Conservation (phyloP, 2,329 filamentous ascomycete species). For the Stagonosporopsis chrysanthemi region DNA sequence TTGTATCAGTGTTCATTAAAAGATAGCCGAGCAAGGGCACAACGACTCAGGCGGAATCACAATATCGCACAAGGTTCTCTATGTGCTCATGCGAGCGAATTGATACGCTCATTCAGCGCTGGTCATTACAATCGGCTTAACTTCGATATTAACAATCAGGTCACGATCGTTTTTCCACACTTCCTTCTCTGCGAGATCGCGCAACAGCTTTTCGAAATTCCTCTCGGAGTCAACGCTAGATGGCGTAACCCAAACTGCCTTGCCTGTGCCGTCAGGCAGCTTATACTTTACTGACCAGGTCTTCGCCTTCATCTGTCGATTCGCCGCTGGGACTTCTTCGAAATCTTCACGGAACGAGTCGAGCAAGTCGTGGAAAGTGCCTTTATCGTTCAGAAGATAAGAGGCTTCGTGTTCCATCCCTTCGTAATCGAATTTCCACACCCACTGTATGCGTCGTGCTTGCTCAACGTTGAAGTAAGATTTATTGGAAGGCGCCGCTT, state of each 20-base stretch:
- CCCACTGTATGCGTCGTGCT: neutral
- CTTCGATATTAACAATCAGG: neutral
- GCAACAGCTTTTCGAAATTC: slow-evolving; percentile 1
- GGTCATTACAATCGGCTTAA: neutral
- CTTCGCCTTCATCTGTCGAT: neutral
- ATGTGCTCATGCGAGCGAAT: too few species aligned
- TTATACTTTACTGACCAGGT: neutral
- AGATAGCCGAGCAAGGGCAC: too few species aligned
- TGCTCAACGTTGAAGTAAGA: neutral
- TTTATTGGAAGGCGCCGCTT: too few species aligned
- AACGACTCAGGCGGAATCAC: too few species aligned
- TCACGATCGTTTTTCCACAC: neutral
- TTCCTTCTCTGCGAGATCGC: neutral
- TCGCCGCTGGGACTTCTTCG: neutral
- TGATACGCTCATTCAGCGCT: too few species aligned
- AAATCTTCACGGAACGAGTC: neutral
- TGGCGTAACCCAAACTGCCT: neutral
- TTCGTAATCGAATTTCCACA: slow-evolving; percentile 1
- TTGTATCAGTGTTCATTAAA: too few species aligned
- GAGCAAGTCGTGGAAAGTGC: neutral
- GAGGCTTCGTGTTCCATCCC: neutral
- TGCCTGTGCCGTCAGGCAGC: neutral
- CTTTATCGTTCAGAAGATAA: neutral
- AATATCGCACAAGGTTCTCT: too few species aligned
- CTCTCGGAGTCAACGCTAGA: neutral